phyloP scores from a whole-genome alignment of 495 filamentous ascomycete species.

The Penicillium maclennaniae region DNA sequence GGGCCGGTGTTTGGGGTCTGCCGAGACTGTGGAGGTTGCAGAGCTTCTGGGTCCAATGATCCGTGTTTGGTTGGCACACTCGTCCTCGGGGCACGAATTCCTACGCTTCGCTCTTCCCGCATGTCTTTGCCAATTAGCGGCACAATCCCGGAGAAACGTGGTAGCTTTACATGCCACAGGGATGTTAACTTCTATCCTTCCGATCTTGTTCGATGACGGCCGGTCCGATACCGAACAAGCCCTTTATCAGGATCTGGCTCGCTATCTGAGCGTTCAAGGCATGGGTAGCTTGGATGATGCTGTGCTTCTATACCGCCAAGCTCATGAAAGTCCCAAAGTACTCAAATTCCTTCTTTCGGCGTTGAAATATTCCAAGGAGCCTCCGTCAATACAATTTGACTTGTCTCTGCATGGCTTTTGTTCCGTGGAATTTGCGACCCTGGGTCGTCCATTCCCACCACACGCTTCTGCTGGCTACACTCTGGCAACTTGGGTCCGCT shows the following conservation, averaged over 20 bases:
- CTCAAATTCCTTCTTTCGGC: conserved; percentile 71
- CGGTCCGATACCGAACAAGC: conserved; percentile 47
- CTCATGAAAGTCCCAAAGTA: conserved; percentile 55
- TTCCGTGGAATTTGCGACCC: conserved; percentile 79
- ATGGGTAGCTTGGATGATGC: conserved; percentile 75
- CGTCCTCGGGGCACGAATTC: conserved; percentile 24
- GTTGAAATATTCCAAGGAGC: conserved; percentile 66
- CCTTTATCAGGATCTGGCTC: conserved; percentile 51
- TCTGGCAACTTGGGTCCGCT: conserved; percentile 78
- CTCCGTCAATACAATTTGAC: conserved; percentile 91
- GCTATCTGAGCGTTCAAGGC: conserved; percentile 47
- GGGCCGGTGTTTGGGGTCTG: conserved; percentile 33
- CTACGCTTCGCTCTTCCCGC: conserved; percentile 37
- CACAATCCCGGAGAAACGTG: conserved; percentile 68
- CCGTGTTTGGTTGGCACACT: conserved; percentile 40
- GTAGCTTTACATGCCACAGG: conserved; percentile 74
- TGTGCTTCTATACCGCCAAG: conserved; percentile 65
- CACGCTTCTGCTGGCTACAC: conserved; percentile 77
- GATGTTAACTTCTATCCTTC: conserved; percentile 67
- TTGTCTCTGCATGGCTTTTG: conserved; percentile 81
- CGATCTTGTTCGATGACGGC: conserved; percentile 55
- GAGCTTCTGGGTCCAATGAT: conserved; percentile 40
- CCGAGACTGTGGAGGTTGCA: conserved; percentile 41
- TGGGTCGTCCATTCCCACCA: conserved; percentile 80
- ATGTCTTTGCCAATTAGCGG: conserved; percentile 43